These are phyloP conservation scores for Cladosporium cucumerinum DNA, from an alignment of 2,329 filamentous ascomycete species.

Conservation along the genomic window DNA sequence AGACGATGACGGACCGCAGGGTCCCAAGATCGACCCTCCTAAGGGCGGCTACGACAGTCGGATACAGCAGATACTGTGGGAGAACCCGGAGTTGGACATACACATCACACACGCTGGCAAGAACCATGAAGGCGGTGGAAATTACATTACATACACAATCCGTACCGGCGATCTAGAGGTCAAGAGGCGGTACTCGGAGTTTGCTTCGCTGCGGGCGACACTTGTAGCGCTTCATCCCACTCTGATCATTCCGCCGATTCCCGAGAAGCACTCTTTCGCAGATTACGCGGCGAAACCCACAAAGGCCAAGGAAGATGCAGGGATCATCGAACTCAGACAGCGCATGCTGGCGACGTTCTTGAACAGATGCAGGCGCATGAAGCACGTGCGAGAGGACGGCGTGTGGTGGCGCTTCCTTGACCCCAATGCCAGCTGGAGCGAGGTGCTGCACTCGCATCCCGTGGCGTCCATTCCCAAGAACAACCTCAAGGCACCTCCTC, in stretches of 20 bases:
- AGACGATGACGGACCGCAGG: constrained; percentile 46
- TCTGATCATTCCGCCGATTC: constrained; percentile 91
- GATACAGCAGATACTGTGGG: constrained; percentile 95
- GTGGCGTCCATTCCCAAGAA: constrained; percentile 90
- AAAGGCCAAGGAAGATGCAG: constrained; percentile 93
- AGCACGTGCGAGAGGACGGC: constrained; percentile 83
- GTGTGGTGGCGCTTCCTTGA: constrained; percentile 98
- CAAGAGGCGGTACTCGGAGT: constrained; percentile 91
- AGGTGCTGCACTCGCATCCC: constrained; percentile 90
- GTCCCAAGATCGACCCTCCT: constrained; percentile 56
- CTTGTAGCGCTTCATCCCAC: constrained; percentile 91
- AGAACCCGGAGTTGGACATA: constrained; percentile 86
- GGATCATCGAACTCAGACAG: constrained; percentile 94
- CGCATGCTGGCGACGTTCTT: constrained; percentile 95
- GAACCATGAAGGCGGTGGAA: constrained; percentile 84
- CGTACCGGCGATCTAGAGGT: constrained; percentile 93
- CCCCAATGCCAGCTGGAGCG: constrained; percentile 94
- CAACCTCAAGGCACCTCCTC: constrained; percentile 88
- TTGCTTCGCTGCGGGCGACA: constrained; percentile 83
- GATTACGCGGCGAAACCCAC: constrained; percentile 98
- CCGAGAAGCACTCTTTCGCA: constrained; percentile 97
- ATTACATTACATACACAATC: constrained; percentile 97
- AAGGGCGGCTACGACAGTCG: constrained; percentile 90
- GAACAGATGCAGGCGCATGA: constrained; percentile 90
- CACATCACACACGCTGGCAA: constrained; percentile 94